phyloP scores from a whole-genome alignment of 495 filamentous ascomycete genomes.

The Penicillium arizonense region DNA sequence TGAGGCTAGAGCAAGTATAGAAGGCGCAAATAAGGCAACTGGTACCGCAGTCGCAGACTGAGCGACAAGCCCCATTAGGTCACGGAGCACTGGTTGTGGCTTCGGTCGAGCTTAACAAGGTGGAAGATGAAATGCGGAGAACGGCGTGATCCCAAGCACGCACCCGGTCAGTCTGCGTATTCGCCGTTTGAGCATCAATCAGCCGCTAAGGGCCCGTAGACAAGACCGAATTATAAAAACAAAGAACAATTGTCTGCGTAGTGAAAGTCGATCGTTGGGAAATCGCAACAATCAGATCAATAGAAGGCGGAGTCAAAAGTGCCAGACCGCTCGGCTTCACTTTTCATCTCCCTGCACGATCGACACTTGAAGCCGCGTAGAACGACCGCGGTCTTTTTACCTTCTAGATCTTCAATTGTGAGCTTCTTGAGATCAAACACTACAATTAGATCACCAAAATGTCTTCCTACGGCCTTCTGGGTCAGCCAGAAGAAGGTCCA shows the following conservation, averaged over 20 bases:
- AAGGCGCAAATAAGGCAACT: slow-evolving; percentile 15
- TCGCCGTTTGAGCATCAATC: background rate
- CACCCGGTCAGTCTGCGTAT: slow-evolving; percentile 1
- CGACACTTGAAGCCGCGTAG: background rate
- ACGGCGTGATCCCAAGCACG: slow-evolving; percentile 12
- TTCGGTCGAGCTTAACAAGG: slow-evolving; percentile 7
- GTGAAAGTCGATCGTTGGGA: slow-evolving; percentile 2
- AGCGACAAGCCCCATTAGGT: slow-evolving; percentile 22
- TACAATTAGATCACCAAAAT: slow-evolving; percentile 21
- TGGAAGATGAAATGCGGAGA: slow-evolving; percentile 14
- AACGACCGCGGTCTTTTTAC: background rate
- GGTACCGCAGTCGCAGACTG: slow-evolving; percentile 18
- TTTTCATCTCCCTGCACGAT: slow-evolving; percentile 12
- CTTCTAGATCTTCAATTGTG: background rate
- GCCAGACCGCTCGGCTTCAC: slow-evolving; percentile 28
- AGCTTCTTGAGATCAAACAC: background rate
- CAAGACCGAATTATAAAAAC: background rate
- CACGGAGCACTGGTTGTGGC: background rate
- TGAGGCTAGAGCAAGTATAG: slow-evolving; percentile 12
- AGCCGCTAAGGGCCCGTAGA: background rate
- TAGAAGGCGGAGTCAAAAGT: slow-evolving; percentile 5
- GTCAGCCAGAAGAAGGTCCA: slow-evolving; percentile 54
- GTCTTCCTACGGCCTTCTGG: slow-evolving; percentile 47
- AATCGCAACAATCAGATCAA: slow-evolving; percentile 3
- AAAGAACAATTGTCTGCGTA: background rate